Base-by-base conservation (phyloP, 805 yeast genomes). In the Starmerella vaccinii region DNA sequence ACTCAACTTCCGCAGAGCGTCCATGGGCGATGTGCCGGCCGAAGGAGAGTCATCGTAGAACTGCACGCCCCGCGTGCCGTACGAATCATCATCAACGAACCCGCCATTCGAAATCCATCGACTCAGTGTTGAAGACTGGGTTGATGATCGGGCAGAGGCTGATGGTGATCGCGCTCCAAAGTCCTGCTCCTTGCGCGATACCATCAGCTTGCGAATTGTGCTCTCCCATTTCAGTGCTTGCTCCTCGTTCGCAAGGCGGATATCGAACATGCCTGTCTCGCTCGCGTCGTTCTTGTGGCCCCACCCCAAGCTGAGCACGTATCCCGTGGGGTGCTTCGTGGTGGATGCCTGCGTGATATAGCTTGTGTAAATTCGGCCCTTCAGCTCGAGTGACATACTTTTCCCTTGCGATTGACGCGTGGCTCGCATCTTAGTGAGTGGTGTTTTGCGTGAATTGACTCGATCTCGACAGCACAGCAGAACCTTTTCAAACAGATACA, bases 241-340 rank as follows among this genome's bases (percentile, higher is more conserved):
- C 64, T 92, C 97, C 61, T 89, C 97, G 47, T 82, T 82, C 54
- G 82, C 76, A 66, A 87, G 87, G 50, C 85, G 76, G 63, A 92
- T 74, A 16, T 87, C 77, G 59, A 92, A 88, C 18, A 85, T 79
- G 13, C 95, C 96, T 26, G 84, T 80, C 57, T 89, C 97, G 60
- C 79, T 81, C 47, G 82, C 79, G 8, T 95, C 92, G 62, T 68
- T 72, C 16, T 52, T 55, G 26, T 24, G 33, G 43, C 68, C 69
- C 68, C 68, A 65, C 12, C 61, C 53, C 12, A 67, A 59, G 21
- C 62, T 60, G 42, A 68, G 49, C 16, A 57, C 29, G 47, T 63
- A 62, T 5, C 53, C 55, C 59, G 49, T 16, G 55, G 61, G 51
- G 50, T 61, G 54, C 51, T 68, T 61, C 16, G 57, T 52, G 27